Conservation (phyloP, 1,284 basidiomycete genomes). For the Sphagnurus paluster region DNA sequence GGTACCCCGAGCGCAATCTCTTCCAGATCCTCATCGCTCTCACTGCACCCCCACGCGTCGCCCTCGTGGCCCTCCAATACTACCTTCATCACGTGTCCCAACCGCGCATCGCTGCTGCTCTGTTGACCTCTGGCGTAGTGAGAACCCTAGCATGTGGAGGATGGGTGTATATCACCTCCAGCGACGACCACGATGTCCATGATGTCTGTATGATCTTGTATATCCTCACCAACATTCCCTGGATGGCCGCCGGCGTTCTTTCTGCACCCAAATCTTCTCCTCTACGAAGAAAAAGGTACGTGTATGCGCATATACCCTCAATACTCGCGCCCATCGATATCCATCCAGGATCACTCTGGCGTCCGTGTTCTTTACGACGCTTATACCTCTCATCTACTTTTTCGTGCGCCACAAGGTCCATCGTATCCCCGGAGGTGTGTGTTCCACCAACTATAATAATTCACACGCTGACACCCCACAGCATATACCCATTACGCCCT, state of each 20-base stretch:
- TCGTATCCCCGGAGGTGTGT: slow-evolving; percentile 71
- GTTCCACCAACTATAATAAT: slow-evolving; percentile 5
- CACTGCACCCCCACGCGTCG: slow-evolving; percentile 82
- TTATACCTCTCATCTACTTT: slow-evolving; percentile 80
- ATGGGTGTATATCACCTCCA: slow-evolving; percentile 91
- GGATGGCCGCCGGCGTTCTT: slow-evolving; percentile 82
- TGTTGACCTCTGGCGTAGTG: slow-evolving; percentile 68
- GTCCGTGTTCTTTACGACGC: slow-evolving; percentile 65
- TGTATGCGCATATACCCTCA: slow-evolving; percentile 1
- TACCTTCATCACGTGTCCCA: slow-evolving; percentile 49
- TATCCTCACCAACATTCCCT: slow-evolving; percentile 79
- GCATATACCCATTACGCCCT: slow-evolving; percentile 86
- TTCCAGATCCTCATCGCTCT: slow-evolving; percentile 93
- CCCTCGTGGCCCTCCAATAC: slow-evolving; percentile 75
- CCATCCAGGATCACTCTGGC: too few relatives aligned
- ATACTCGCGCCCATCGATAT: too few relatives aligned
- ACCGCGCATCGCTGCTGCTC: slow-evolving; percentile 51
- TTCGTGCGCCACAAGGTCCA: slow-evolving; percentile 85
- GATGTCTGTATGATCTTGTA: slow-evolving; percentile 90
- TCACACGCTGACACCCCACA: slow-evolving; percentile 29
- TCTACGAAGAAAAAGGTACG: slow-evolving; percentile 55
- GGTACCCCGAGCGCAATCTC: slow-evolving; percentile 85
- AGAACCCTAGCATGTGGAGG: slow-evolving; percentile 87
- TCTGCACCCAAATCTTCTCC: slow-evolving; percentile 48
- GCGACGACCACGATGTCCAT: slow-evolving; percentile 80